Evolutionary conservation across 1,139 yeast genomes (phyloP).

Genomic region (Suhomyces wounanorum): DNA sequence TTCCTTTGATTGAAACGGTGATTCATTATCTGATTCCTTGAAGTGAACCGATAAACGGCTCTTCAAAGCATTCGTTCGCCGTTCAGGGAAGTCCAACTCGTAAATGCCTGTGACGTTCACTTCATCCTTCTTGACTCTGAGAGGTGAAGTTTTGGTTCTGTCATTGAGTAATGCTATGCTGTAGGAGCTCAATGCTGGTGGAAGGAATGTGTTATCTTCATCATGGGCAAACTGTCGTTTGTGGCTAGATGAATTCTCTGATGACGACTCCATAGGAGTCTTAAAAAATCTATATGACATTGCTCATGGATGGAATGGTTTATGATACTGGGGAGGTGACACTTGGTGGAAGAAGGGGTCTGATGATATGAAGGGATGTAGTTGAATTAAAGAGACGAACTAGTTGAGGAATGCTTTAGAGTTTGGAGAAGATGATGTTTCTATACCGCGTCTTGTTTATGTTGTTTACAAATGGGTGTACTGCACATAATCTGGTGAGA

Average conservation of each 20-base stretch:
- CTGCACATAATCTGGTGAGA: constrained; percentile 1
- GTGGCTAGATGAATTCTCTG: constrained; percentile 9
- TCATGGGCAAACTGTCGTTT: constrained; percentile 30
- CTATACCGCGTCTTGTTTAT: constrained; percentile 11
- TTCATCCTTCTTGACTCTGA: constrained; percentile 1
- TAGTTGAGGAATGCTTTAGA: background rate
- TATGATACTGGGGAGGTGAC: background rate
- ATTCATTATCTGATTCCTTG: constrained; percentile 16
- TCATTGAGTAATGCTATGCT: constrained; percentile 41
- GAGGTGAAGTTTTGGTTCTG: constrained; percentile 15
- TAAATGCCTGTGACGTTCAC: constrained; percentile 33
- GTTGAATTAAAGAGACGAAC: background rate
- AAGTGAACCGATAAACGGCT: constrained; percentile 40
- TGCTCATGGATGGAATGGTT: constrained; percentile 4
- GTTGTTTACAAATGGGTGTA: constrained; percentile 10
- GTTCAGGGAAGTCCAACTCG: constrained; percentile 36
- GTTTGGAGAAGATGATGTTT: background rate
- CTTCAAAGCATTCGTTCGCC: constrained; percentile 22
- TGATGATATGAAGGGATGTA: background rate
- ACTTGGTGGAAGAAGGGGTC: background rate
- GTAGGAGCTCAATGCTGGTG: constrained; percentile 68
- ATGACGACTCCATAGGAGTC: constrained; percentile 11
- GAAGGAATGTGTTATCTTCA: constrained; percentile 58
- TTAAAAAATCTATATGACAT: constrained; percentile 16
- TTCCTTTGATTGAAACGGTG: constrained; percentile 7